Base-by-base conservation (phyloP, 176 grass and related monocot species). In the Oryza longistaminata region DNA sequence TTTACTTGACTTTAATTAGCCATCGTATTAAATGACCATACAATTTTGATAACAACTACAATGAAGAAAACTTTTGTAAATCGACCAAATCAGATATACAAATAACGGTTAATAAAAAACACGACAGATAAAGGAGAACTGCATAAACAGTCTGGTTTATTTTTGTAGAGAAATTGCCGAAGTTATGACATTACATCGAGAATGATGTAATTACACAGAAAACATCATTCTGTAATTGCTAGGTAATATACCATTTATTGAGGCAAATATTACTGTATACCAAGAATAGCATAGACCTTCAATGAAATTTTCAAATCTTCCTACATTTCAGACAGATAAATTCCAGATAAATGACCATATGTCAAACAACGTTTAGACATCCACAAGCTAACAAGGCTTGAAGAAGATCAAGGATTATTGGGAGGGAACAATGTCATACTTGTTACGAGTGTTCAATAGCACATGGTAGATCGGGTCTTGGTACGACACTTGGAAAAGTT, bases 401-500 rank as follows among this genome's bases (percentile, higher is more conserved):
- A 40, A 83, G 25, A 68, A 79, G 61, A 79, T 69, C 75, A 61
- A 40, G 21, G 61, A 90, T 88, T 93, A 97, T 52, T 84, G 87
- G 5, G 72, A 60, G 37, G 88, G 49, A 71, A 82, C 34, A 85
- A 73, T 88, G 82, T 76, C 95, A 64, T 86, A 85, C 73, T 91
- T 95, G 87, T 80, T 84, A 25, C 86, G 87, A 66, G 80, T 78
- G 27, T 93, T 90, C 80, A 90, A 71, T 35, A 95, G 90, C 79
- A 95, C 76, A 37, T 88, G 82, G 73, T 93, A 87, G 66, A 87
- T 86, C 72, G 87, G 85, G 52, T 98, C 93, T 92, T 95, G 87
- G 65, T 77, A 90, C 3, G 89, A 90, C 27, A 95, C 86, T 74
- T 85, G 76, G 24, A 88, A 85, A 78, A 98, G 87, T 85, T 98